Percentiles rank a stretch among this genome's conserved stretches.
Conservation (phyloP, 1,139 yeast species). For the Candida pseudoviswanathii region DNA sequence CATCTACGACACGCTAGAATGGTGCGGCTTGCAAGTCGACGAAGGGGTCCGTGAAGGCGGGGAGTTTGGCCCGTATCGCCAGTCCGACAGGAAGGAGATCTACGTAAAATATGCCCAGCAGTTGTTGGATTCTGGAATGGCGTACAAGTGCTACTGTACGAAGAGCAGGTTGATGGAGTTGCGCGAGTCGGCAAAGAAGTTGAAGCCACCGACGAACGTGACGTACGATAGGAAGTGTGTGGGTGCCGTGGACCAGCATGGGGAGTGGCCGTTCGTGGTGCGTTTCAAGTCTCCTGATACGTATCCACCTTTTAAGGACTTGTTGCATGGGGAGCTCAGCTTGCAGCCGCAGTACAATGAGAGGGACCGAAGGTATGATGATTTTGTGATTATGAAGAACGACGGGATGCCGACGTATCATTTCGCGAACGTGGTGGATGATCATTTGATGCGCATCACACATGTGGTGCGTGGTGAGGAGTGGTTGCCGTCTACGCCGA, state of each 20-base stretch:
- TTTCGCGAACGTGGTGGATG: slow-evolving; percentile 94
- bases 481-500: slow-evolving; percentile 96
- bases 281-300: slow-evolving; percentile 68
- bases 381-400: slow-evolving; percentile 83
- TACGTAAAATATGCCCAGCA: slow-evolving; percentile 59
- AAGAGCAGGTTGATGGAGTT: slow-evolving; percentile 72
- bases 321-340: slow-evolving; percentile 74
- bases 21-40: slow-evolving; percentile 79
- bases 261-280: slow-evolving; percentile 43
- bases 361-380: slow-evolving; percentile 79
- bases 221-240: slow-evolving; percentile 86
- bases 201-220: slow-evolving; percentile 89
- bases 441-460: slow-evolving; percentile 86
- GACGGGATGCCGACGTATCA: slow-evolving; percentile 96
- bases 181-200: slow-evolving; percentile 68
- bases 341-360: slow-evolving; percentile 79
- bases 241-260: slow-evolving; percentile 22
- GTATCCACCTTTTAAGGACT: slow-evolving; percentile 69
- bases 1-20: slow-evolving; percentile 70
- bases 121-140: slow-evolving; percentile 65
- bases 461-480: slow-evolving; percentile 97
- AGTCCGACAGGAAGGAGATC: slow-evolving; percentile 72
- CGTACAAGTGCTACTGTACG: slow-evolving; percentile 85
- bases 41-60: slow-evolving; percentile 83
- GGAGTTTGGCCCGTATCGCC: slow-evolving; percentile 74